Conservation (phyloP, 2,329 filamentous ascomycete species). For the Colletotrichum sp. region DNA sequence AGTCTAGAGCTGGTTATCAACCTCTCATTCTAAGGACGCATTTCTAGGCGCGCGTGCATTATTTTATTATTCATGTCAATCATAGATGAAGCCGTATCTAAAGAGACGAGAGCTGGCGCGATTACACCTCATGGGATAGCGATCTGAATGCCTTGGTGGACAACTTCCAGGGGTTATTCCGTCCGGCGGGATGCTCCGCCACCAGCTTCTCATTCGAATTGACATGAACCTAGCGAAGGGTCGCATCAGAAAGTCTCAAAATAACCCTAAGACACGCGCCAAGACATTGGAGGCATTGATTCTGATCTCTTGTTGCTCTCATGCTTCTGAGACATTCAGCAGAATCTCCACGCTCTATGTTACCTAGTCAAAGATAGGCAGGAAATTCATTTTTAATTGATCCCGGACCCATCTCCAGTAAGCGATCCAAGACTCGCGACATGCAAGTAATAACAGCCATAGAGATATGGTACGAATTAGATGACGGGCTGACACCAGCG, state of each 20-base stretch:
- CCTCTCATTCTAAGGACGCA: rapidly evolving
- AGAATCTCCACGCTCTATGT: not conserved
- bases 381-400: not conserved
- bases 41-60: not conserved
- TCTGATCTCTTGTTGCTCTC: not conserved
- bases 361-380: not conserved
- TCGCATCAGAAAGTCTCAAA: not conserved
- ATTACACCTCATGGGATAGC: not conserved
- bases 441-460: not conserved
- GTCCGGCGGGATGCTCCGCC: not conserved
- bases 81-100: not conserved
- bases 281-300: not conserved
- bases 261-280: not conserved
- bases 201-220: not conserved
- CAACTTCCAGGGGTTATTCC: not conserved
- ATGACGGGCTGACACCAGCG: not conserved
- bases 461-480: not conserved
- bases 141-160: not conserved
- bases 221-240: not conserved
- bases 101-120: not conserved
- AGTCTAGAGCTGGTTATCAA: not conserved
- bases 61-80: rapidly evolving
- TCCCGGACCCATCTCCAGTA: not conserved
- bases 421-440: not conserved
- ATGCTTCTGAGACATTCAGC: not conserved